These are phyloP conservation scores for Anthracocystis setariae DNA, from an alignment of 1,284 basidiomycete genomes.

Conservation along the genomic window DNA sequence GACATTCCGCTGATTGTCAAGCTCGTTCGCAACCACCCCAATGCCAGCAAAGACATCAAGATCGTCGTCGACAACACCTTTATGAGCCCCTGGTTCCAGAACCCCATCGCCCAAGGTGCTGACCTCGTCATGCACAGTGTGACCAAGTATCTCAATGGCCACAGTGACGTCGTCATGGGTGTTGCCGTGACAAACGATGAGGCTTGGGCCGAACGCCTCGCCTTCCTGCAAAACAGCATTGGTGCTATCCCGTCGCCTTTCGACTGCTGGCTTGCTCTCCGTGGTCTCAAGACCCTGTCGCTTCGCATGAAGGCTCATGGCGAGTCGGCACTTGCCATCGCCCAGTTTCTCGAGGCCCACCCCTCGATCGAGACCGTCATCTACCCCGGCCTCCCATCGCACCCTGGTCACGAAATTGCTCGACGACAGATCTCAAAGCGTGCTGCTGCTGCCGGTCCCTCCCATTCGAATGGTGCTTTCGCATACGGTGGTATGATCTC, in stretches of 20 bases:
- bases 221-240: conserved; percentile 91
- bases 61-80: conserved; percentile 68
- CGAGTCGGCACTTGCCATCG: conserved; percentile 81
- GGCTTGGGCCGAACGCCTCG: conserved; percentile 53
- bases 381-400: conserved; percentile 77
- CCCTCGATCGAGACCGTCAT: conserved; percentile 79
- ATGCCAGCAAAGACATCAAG: conserved; percentile 43
- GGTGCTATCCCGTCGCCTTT: conserved; percentile 88
- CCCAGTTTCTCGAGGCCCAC: conserved; percentile 73
- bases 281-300: conserved; percentile 83
- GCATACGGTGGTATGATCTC: conserved; percentile 70
- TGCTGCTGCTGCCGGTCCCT: conserved; percentile 42
- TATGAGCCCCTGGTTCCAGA: conserved; percentile 89
- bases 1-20: conserved; percentile 77
- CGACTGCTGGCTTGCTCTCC: conserved; percentile 90
- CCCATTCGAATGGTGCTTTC: conserved; percentile 35
- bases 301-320: conserved; percentile 82
- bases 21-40: conserved; percentile 79
- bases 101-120: conserved; percentile 84
- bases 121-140: conserved; percentile 79
- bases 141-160: conserved; percentile 90
- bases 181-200: conserved; percentile 57
- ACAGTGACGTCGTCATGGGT: conserved; percentile 75
- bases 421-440: conserved; percentile 51
- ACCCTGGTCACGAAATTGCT: conserved; percentile 56